Base-by-base conservation (phyloP, 2,329 filamentous ascomycete genomes). In the Trichophyton schoenleinii region DNA sequence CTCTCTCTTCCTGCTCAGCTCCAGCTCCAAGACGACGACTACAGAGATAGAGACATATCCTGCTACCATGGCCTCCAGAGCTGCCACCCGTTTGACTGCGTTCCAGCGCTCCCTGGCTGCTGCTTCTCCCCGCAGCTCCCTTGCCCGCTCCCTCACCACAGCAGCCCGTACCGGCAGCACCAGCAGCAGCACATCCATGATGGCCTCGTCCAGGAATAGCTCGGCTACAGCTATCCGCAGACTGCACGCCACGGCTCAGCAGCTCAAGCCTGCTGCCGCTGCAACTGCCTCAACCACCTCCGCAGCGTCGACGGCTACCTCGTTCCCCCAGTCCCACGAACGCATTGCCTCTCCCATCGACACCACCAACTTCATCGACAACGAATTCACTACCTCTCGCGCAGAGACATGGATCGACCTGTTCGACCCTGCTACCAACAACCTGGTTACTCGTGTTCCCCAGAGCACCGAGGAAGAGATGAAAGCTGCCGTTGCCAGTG, bases 401-500 rank as follows among this genome's bases (percentile, higher is more conserved):
- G 78, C 83, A 7, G 75, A 79, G 1, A 77, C 80, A 70, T 86
- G 83, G 83, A 84, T 86, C 68, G 82, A 86, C 62, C 74, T 86
- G 60, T 75, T 84, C 68, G 83, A 86, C 66, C 83, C 83, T 1
- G 83, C 84, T 11, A 86, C 83, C 64, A 86, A 86, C 76, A 84
- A 85, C 67, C 75, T 86, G 64, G 82, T 86, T 59, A 86, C 83
- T 38, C 79, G 83, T 46, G 83, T 86, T 9, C 83, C 83, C 15
- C 83, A 86, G 71, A 82, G 79, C 70, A 86, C 83, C n/a, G 79
- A 84, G 72, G 82, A 76, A 67, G 83, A 86, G 74, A 76, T 86
- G 63, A 77, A 78, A 66, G 82, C 83, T 3, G 83, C 83, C 1
- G 83, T 85, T 28, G 79, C 80, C 68, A 83, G 81, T 66, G 84